Percentiles rank a stretch among this genome's conserved stretches.
Conservation (phyloP, 192 early-diverging fungal genomes). For the Diversispora eburnea region DNA sequence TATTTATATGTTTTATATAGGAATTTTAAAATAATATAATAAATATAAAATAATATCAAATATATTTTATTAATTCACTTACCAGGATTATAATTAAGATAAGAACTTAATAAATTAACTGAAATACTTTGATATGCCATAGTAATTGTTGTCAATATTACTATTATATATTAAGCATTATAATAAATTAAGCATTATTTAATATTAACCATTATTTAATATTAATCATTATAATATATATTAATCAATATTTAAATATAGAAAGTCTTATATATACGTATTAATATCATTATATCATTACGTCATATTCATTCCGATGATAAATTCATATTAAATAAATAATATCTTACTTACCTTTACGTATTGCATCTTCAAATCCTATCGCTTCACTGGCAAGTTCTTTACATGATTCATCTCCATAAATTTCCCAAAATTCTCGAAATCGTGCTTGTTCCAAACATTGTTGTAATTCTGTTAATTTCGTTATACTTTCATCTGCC, state of each 20-base stretch:
- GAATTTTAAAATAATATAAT: no score
- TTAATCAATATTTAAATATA: no score
- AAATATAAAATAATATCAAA: not conserved
- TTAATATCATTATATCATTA: no score
- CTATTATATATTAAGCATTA: slow-evolving; percentile 20
- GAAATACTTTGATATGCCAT: slow-evolving; percentile 83
- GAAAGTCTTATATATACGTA: no score
- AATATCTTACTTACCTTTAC: slow-evolving; percentile 44
- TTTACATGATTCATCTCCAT: slow-evolving; percentile 53
- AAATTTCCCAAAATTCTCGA: slow-evolving; percentile 67
- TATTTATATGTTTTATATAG: no score
- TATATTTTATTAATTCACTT: not conserved
- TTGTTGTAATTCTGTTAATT: slow-evolving; percentile 70
- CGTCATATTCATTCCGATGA: no score
- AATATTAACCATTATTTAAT: no score
- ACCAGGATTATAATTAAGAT: slow-evolving; percentile 57
- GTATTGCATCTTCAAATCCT: slow-evolving; percentile 72
- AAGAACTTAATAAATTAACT: slow-evolving; percentile 50
- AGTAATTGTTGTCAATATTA: slow-evolving; percentile 69
- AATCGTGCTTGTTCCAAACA: slow-evolving; percentile 75
- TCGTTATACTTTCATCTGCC: slow-evolving; percentile 47
- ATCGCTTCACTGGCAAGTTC: slow-evolving; percentile 59
- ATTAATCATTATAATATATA: no score
- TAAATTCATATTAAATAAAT: not conserved
- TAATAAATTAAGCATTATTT: no score